A percentile compares a stretch with the other conserved stretches of the same genome.
These are phyloP conservation scores for Cyberlindnera mississippiensis DNA, from an alignment of 805 yeast species.

Conservation along the genomic window DNA sequence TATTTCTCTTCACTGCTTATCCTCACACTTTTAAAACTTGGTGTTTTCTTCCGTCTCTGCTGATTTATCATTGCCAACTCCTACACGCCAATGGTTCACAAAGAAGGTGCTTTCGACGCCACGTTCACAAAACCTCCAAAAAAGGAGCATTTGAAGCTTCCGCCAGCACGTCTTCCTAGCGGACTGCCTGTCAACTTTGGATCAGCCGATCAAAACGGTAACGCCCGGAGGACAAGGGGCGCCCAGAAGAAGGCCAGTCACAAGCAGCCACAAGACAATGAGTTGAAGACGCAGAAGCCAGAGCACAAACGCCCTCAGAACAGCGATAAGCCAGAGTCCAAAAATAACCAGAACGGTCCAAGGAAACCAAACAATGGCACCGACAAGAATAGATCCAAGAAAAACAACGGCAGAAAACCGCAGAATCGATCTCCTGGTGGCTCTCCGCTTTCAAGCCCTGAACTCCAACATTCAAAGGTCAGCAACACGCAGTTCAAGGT, in stretches of 20 bases:
- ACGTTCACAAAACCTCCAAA: conserved; percentile 1
- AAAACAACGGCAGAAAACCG: neutral
- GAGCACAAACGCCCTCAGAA: neutral
- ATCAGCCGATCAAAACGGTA: neutral
- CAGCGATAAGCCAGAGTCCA: neutral
- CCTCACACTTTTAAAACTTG: too few species aligned
- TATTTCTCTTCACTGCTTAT: too few species aligned
- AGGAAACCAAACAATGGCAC: neutral
- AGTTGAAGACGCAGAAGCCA: too few species aligned
- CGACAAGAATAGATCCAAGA: neutral
- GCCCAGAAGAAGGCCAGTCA: too few species aligned
- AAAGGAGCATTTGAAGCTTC: neutral
- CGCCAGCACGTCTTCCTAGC: conserved; percentile 7
- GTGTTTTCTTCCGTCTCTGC: too few species aligned
- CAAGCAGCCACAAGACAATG: too few species aligned
- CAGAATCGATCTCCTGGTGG: neutral
- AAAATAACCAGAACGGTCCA: neutral
- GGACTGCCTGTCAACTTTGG: conserved; percentile 9
- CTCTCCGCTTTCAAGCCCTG: conserved; percentile 3
- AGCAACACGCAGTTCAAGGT: neutral
- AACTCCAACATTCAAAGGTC: neutral
- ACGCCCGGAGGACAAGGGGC: neutral
- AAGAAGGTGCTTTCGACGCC: conserved; percentile 5
- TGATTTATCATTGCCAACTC: too few species aligned
- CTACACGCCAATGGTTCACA: neutral